Evolutionary conservation across 2,329 filamentous ascomycete genomes (phyloP).

Genomic region (Colletotrichum graminicola): DNA sequence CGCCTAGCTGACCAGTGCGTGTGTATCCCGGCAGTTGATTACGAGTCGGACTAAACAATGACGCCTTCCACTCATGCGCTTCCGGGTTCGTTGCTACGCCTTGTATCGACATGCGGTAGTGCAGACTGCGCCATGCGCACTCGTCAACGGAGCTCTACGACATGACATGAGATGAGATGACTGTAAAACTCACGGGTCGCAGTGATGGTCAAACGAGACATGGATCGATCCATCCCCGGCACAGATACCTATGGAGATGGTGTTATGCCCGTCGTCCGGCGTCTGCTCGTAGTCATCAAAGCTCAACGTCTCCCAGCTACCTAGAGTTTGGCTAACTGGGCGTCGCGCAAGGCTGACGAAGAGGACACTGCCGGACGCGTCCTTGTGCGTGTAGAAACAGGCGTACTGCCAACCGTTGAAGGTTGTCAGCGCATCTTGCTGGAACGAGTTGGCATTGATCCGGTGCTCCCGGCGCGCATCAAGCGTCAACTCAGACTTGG

Average conservation of each 20-base stretch:
- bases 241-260: constrained; percentile 36
- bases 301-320: constrained; percentile 28
- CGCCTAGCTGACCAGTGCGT: constrained; percentile 29
- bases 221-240: constrained; percentile 33
- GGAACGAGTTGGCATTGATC: constrained; percentile 40
- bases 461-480: constrained; percentile 37
- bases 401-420: constrained; percentile 38
- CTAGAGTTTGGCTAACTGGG: not conserved
- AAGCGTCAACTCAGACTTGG: constrained; percentile 20
- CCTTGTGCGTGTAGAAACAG: constrained; percentile 34
- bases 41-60: constrained; percentile 37
- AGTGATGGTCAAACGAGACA: constrained; percentile 38
- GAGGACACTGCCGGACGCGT: constrained; percentile 17
- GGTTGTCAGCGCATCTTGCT: constrained; percentile 37
- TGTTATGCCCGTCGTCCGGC: constrained; percentile 40
- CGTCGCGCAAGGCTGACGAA: constrained; percentile 32
- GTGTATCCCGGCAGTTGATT: constrained; percentile 36
- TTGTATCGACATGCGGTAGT: constrained; percentile 31
- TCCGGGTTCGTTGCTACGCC: constrained; percentile 30
- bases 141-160: not conserved
- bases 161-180: not conserved
- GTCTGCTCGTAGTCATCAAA: constrained; percentile 38
- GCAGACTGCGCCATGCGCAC: not conserved
- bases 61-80: constrained; percentile 23
- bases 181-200: constrained; percentile 32